These are phyloP conservation scores for Aspergillus floridensis DNA, from an alignment of 2,329 filamentous ascomycete species.

Conservation along the genomic window DNA sequence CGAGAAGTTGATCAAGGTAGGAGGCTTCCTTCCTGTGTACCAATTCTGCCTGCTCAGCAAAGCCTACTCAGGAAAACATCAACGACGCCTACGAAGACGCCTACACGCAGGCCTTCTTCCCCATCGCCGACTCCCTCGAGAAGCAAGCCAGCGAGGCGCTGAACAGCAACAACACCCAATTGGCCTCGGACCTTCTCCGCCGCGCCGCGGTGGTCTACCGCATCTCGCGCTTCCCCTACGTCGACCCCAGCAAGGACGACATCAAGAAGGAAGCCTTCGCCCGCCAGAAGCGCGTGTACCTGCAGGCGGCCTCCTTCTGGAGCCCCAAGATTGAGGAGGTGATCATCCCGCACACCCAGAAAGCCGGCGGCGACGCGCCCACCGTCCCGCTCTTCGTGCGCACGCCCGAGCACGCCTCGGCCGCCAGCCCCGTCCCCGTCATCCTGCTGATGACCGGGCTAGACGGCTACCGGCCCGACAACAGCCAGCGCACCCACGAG, in stretches of 20 bases:
- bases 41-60: not conserved
- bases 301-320: constrained; percentile 57
- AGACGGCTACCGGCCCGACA: constrained; percentile 59
- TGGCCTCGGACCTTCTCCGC: constrained; percentile 64
- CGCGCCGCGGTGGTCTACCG: constrained; percentile 70
- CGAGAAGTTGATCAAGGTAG: constrained; percentile 57
- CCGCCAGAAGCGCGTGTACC: constrained; percentile 62
- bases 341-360: constrained; percentile 57
- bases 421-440: constrained; percentile 47
- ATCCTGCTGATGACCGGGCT: constrained; percentile 59
- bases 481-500: constrained; percentile 55
- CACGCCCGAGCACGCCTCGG: constrained; percentile 49
- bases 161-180: constrained; percentile 47
- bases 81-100: constrained; percentile 64
- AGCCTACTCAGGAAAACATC: constrained; percentile 48
- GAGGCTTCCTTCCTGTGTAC: constrained; percentile 7
- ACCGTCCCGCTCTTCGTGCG: constrained; percentile 65
- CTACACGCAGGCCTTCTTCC: constrained; percentile 64
- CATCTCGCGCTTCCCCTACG: constrained; percentile 66
- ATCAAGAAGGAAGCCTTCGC: constrained; percentile 63
- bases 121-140: constrained; percentile 58
- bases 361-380: constrained; percentile 51
- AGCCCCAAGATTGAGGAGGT: constrained; percentile 61
- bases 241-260: constrained; percentile 27
- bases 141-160: constrained; percentile 53